Conservation (phyloP, 78 protist genomes). For the Isochrysis galbana region DNA sequence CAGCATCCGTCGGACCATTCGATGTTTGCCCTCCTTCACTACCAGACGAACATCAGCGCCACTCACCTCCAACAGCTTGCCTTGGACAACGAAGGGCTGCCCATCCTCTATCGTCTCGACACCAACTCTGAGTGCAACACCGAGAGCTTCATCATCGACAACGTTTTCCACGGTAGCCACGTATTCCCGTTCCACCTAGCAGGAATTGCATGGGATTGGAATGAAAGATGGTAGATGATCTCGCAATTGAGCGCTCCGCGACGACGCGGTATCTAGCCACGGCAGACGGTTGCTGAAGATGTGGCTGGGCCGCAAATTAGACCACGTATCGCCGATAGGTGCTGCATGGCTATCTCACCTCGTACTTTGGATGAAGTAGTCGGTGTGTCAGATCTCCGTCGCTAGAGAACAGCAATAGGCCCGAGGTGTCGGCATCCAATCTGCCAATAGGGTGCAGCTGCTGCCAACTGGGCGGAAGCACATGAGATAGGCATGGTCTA, state of each 20-base stretch:
- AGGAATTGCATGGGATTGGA: neutral
- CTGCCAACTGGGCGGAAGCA: neutral
- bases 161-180: neutral
- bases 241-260: too few relatives aligned
- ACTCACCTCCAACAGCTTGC: neutral
- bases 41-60: neutral
- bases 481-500: neutral
- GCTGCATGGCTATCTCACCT: too few relatives aligned
- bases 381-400: constrained; percentile 13
- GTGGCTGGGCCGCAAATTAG: neutral
- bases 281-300: too few relatives aligned
- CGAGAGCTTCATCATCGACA: neutral
- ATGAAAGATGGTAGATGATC: neutral
- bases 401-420: neutral
- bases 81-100: neutral
- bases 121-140: neutral
- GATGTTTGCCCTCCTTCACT: neutral
- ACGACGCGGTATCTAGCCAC: too few relatives aligned
- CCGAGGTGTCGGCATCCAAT: neutral
- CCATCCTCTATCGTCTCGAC: neutral
- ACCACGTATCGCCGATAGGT: too few relatives aligned
- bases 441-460: constrained; percentile 11
- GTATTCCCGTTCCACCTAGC: neutral
- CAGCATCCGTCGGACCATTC: constrained; percentile 9
- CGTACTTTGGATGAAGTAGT: neutral